Conservation (phyloP, 2,329 filamentous ascomycete species). For the Cladosporium colombiae region DNA sequence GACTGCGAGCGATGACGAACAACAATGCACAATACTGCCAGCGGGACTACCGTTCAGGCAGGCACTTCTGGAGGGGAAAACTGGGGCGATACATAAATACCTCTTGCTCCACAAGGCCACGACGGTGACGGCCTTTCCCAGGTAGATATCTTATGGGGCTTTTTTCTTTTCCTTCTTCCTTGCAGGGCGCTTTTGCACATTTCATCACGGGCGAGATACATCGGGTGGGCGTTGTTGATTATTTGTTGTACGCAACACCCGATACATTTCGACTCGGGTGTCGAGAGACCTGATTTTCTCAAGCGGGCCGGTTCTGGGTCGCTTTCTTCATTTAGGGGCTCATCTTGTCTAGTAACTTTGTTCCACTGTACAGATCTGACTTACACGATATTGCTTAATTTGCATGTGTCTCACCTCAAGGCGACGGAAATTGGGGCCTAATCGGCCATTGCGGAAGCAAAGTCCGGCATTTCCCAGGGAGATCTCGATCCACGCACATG, state of each 20-base stretch:
- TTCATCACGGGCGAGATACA: constrained; percentile 3
- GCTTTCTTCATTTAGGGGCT: constrained; percentile 3
- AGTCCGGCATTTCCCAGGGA: not conserved
- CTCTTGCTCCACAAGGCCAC: not conserved
- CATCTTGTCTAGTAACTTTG: constrained; percentile 12
- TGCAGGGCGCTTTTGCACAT: constrained; percentile 1
- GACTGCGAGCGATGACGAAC: not conserved
- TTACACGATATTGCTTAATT: not conserved
- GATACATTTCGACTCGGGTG: not conserved
- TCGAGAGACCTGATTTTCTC: not conserved
- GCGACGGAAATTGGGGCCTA: not conserved
- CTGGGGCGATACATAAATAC: not conserved
- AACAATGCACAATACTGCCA: not conserved
- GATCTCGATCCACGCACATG: not conserved
- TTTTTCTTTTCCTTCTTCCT: constrained; percentile 2
- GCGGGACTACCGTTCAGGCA: not conserved
- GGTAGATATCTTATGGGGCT: constrained; percentile 6
- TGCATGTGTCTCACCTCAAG: not conserved
- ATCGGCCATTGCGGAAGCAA: not conserved
- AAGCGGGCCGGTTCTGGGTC: not conserved
- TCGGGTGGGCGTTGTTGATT: constrained; percentile 13
- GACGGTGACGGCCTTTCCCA: not conserved
- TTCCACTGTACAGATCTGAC: constrained; percentile 7
- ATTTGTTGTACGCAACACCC: not conserved
- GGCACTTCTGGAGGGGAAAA: not conserved